Evolutionary conservation across 306 rosid genomes (phyloP), one percentile per base, ranked within the genome.

Genomic region (Biancaea sappan): DNA sequence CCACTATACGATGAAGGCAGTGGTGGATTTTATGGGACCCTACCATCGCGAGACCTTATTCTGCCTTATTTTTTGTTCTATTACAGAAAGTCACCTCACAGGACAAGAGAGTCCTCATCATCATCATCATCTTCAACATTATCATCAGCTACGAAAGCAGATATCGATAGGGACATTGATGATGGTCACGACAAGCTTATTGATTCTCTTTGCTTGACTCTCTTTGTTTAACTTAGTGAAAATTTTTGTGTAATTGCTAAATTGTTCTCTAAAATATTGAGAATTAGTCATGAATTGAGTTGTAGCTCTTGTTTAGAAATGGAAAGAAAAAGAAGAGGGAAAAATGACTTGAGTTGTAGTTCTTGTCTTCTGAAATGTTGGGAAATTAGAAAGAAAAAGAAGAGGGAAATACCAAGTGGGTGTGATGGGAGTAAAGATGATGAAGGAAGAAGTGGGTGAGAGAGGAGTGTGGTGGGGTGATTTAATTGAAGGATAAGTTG

Each of bases 1-100:
- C 92, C 97, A 16, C 76, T 81, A 25, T 52, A 69, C 26, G 66
- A 44, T 8, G n/a, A n/a, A n/a, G 63, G 7, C 24, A 32, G 34
- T 24, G 13, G 46, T 10, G 48, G 68, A 62, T 35, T 11, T 37
- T 62, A 62, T 52, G 85, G 81, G 9, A 18, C 79, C 38, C 95
- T 88, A 25, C 96, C 97, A 8, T 94, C 98, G 34, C 98, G 97
- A 11, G 97, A 94, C 43, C 97, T 97, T 29, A 91, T 94, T 74
- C 80, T 94, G 14, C 98, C 98, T 2, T 94, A 94, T 46, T 94
- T 87, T 69, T 97, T 97, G 4, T 94, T 69, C 85, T 94, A 94
- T 77, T 94, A 31, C 83, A 88, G 69, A 83, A 66, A 83, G 18
- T 95, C 96, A 44, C 96, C 89, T 41, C 90, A 81, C 63, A 47